These are phyloP conservation scores for Euphorbia lathyris DNA, from an alignment of 345 rosid species.

Conservation along the genomic window DNA sequence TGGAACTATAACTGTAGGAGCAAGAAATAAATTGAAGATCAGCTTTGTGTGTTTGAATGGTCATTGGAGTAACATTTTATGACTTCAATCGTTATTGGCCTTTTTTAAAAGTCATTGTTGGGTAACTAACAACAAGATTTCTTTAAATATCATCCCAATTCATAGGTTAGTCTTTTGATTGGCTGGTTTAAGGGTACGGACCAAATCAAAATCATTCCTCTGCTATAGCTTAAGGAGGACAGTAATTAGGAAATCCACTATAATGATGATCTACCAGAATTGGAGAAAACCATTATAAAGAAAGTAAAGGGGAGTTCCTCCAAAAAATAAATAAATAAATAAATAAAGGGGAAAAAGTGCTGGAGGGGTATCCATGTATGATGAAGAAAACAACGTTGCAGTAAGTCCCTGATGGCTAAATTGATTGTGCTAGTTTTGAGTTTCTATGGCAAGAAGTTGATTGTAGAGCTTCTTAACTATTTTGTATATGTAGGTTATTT, in stretches of 20 bases:
- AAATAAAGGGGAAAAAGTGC: neutral
- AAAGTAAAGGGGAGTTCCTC: no score
- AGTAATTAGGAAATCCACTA: neutral
- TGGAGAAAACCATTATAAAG: neutral
- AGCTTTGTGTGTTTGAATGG: neutral
- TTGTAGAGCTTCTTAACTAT: slow-evolving; percentile 35
- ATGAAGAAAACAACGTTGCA: slow-evolving; percentile 2
- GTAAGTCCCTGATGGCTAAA: neutral
- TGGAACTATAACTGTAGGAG: neutral
- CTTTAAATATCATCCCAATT: neutral
- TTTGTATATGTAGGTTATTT: slow-evolving; percentile 75
- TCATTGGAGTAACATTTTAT: neutral
- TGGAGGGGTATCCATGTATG: neutral
- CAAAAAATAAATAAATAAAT: no score
- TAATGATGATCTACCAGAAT: neutral
- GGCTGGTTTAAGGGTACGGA: neutral
- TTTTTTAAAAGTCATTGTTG: neutral
- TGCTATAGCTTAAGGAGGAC: no score
- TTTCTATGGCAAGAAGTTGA: slow-evolving; percentile 14
- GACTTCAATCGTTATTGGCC: neutral
- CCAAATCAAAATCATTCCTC: neutral
- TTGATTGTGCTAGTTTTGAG: slow-evolving; percentile 9
- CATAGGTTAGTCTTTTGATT: neutral
- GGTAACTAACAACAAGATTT: neutral
- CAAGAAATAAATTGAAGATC: neutral